Evolutionary conservation across 2,329 filamentous ascomycete species (phyloP), one percentile per base, ranked within the genome.

Genomic region (Trichothecium roseum): DNA sequence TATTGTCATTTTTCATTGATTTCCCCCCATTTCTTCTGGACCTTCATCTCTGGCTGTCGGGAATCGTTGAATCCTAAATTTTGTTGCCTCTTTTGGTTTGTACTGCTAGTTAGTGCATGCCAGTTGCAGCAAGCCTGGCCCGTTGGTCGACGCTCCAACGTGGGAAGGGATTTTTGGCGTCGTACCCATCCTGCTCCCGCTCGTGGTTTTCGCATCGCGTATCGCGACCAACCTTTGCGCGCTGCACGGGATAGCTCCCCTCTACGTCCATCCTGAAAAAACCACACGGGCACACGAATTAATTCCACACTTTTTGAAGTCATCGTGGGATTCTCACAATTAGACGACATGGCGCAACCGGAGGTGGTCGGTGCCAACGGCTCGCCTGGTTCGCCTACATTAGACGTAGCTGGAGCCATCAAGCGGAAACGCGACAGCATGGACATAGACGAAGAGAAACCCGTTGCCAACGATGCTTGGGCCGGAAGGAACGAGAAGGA

Each of bases 341-440:
- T 42, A 35, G 43, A 44, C 45, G 41, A 49, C 34, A 66, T 65
- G 63, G 57, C 62, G 47, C 62, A 66, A 51, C 55, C 60, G 35
- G 49, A 56, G 40, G 49, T 53, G 34, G 50, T 51, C 34, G 53
- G 56, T 42, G 47, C 51, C 37, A 68, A 69, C 52, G 66, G 65
- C 46, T 53, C 57, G 37, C 8, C 47, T 56, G 36, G 59, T 55
- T 24, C 20, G 41, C 57, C 59, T 17, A 46, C 47, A 33, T 51
- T 49, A 32, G 45, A 44, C 37, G 49, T 54, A 34, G 49, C 52
- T 36, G 47, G 61, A 24, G 54, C 63, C 18, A 59, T 59, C 39
- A 78, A 78, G 60, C 64, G 74, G 54, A 78, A 78, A 60, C 73
- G 73, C 64, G 70, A 74, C 47, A 54, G 57, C 34, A 59, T 51